These are phyloP conservation scores for Zostera marina DNA, from an alignment of 116 monocot species.

Conservation along the genomic window DNA sequence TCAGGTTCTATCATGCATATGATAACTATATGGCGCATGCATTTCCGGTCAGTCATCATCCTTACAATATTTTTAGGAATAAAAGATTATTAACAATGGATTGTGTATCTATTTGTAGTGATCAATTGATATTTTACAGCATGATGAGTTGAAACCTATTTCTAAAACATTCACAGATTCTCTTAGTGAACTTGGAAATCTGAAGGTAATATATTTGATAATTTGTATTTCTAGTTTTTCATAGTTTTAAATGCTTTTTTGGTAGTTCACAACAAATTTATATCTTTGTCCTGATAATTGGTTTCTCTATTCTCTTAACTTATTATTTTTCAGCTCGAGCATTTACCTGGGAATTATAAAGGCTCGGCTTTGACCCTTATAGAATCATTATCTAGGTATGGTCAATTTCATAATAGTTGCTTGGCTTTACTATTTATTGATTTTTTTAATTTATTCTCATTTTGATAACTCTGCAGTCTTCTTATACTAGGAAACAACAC, in stretches of 20 bases:
- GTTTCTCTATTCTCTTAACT: background rate
- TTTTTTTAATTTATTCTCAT: background rate
- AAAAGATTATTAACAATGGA: background rate
- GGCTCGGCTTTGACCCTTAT: constrained; percentile 76
- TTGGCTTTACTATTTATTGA: no score
- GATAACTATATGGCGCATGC: constrained; percentile 90
- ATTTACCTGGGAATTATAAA: constrained; percentile 64
- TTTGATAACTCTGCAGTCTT: constrained; percentile 45
- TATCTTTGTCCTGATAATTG: no score
- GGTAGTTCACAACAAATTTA: background rate
- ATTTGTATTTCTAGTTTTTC: background rate
- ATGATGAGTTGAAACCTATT: constrained; percentile 88
- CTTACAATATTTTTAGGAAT: background rate
- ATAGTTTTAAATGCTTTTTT: background rate
- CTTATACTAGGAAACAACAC: constrained; percentile 73
- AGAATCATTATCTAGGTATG: constrained; percentile 83
- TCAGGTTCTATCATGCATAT: constrained; percentile 98
- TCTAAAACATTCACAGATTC: constrained; percentile 66
- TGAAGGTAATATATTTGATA: constrained; percentile 32
- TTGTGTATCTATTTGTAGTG: background rate
- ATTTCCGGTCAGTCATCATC: constrained; percentile 52
- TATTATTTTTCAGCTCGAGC: constrained; percentile 48
- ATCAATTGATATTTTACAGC: constrained; percentile 27
- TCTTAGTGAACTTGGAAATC: constrained; percentile 83
- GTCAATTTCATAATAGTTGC: background rate